Evolutionary conservation across 2,329 filamentous ascomycete genomes (phyloP).

Genomic region (Teratosphaeria epicoccoides): DNA sequence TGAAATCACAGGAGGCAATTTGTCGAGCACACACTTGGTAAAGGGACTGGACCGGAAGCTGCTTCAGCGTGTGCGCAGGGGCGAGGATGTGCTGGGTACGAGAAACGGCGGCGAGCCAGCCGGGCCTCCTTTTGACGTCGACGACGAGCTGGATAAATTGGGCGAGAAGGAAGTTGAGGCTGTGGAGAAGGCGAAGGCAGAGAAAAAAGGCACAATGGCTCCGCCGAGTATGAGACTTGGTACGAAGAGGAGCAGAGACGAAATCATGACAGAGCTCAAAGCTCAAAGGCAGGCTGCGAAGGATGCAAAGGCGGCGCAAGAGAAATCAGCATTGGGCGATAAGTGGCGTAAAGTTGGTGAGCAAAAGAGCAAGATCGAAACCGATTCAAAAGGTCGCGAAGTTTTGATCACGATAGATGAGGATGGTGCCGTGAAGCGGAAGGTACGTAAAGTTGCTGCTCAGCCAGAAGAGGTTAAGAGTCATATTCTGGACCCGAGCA

Average conservation of each 20-base stretch:
- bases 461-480: constrained; percentile 25
- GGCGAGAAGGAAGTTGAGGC: constrained; percentile 59
- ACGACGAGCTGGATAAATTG: constrained; percentile 42
- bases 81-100: constrained; percentile 46
- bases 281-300: constrained; percentile 40
- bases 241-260: constrained; percentile 45
- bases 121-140: constrained; percentile 23
- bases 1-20: constrained; percentile 72
- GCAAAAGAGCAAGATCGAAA: constrained; percentile 45
- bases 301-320: constrained; percentile 25
- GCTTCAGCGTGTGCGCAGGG: constrained; percentile 55
- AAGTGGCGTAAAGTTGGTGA: constrained; percentile 31
- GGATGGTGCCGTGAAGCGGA: constrained; percentile 51
- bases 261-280: constrained; percentile 50
- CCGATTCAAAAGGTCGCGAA: constrained; percentile 45
- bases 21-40: constrained; percentile 72
- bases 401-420: constrained; percentile 49
- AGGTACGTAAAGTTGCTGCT: constrained; percentile 42
- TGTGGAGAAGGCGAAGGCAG: constrained; percentile 47
- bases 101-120: constrained; percentile 29
- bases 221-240: constrained; percentile 32
- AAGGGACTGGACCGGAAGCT: constrained; percentile 86
- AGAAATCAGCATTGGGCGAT: constrained; percentile 31
- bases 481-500: constrained; percentile 19
- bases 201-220: constrained; percentile 42